Base-by-base conservation (phyloP, 2,329 filamentous ascomycete species). In the Ceratocystis harringtonii region DNA sequence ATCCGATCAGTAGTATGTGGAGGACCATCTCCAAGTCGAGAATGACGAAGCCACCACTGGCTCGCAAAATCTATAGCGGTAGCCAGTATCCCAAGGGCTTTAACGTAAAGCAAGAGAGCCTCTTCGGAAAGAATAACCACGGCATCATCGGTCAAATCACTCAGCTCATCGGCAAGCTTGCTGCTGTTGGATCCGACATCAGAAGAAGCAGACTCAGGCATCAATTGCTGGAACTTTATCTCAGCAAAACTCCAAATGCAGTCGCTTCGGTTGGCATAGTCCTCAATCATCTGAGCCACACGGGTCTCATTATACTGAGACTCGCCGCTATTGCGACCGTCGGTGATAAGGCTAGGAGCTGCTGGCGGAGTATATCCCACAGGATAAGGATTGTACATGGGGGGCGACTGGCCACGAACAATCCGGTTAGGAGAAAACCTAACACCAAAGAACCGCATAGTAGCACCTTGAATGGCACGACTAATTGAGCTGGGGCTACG, bases 201-300 rank as follows among this genome's bases (percentile, higher is more conserved):
- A 7, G 77, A 72, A 3, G 77, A 76, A n/a, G 81, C 74, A 15
- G 86, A 84, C 5, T 87, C 86, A 2, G 94, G 94, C 62, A 96
- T 84, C n/a, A 99, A 81, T 75, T 99, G 94, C 75, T 95, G 94
- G 76, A 95, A 96, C 75, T 99, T 99, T 72, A 99, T 92, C 76
- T 99, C 92, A 5, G 94, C 94, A 75, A 99, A 97, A 2, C 92
- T 92, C 73, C 92, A 99, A 2, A 99, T 92, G 58, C 96, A 94
- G 74, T 99, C 92, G 72, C 92, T 96, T 48, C 92, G 83, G 41
- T 91, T 94, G 1, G 94, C 94, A 69, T 90, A 87, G 70, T 97
- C 92, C 74, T 99, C 92, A 66, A 97, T 91, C 57, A 84, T 82
- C 71, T 91, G 87, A 1, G 92, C 85, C 50, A 89, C 85, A 69